Evolutionary conservation across 2,329 filamentous ascomycete genomes (phyloP).

Genomic region (Neonectria punicea): DNA sequence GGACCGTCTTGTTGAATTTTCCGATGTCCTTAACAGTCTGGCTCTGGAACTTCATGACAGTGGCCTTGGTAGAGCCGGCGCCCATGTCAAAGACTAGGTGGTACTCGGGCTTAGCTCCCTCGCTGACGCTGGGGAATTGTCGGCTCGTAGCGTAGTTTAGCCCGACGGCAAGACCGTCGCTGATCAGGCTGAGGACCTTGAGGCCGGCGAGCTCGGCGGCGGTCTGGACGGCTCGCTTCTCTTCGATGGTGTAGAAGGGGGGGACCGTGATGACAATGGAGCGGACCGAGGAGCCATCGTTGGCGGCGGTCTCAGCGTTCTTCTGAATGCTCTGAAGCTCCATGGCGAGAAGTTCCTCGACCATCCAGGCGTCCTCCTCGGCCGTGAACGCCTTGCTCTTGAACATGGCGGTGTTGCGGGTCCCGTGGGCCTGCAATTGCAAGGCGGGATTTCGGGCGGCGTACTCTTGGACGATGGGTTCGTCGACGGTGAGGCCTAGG

Average conservation of each 20-base stretch:
- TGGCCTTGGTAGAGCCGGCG: constrained; percentile 91
- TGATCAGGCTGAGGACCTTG: constrained; percentile 85
- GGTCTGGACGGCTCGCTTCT: constrained; percentile 85
- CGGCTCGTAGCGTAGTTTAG: constrained; percentile 94
- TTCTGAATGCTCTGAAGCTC: constrained; percentile 89
- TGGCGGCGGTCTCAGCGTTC: constrained; percentile 87
- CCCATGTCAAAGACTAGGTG: constrained; percentile 99
- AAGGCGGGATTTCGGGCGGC: constrained; percentile 81
- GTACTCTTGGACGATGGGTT: constrained; percentile 75
- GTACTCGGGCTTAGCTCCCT: constrained; percentile 87
- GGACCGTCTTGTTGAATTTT: constrained; percentile 94
- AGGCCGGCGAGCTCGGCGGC: constrained; percentile 90
- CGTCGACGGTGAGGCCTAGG: constrained; percentile 76
- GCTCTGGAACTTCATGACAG: constrained; percentile 89
- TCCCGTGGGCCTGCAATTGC: constrained; percentile 69
- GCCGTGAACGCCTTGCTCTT: constrained; percentile 75
- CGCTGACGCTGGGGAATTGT: constrained; percentile 85
- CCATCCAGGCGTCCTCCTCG: constrained; percentile 74
- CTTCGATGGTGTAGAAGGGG: constrained; percentile 88
- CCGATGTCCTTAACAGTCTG: constrained; percentile 90
- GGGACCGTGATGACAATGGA: constrained; percentile 92
- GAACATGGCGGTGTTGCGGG: constrained; percentile 80
- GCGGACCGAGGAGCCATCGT: constrained; percentile 76
- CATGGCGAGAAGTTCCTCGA: constrained; percentile 97
- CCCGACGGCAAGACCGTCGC: constrained; percentile 90